Conservation (phyloP, 352 stramenopile species). For the Plasmopara muralis region DNA sequence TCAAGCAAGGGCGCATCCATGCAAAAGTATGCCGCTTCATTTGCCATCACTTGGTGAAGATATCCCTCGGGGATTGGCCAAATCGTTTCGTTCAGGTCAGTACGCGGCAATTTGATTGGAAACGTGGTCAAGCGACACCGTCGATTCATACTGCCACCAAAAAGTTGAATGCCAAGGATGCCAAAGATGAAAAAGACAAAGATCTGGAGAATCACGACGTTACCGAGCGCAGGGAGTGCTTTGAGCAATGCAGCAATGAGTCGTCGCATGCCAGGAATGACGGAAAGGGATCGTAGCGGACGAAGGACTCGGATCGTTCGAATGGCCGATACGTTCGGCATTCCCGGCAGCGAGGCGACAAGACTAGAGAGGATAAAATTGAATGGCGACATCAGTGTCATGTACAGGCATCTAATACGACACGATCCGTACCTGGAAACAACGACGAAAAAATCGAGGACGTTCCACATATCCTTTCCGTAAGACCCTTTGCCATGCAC, state of each 20-base stretch:
- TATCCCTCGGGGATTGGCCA: slow-evolving; percentile 57
- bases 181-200: slow-evolving; percentile 91
- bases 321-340: slow-evolving; percentile 76
- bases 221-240: slow-evolving; percentile 79
- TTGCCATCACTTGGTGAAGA: slow-evolving; percentile 30
- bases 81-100: slow-evolving; percentile 23
- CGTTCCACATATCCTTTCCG: slow-evolving; percentile 84
- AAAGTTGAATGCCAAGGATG: slow-evolving; percentile 87
- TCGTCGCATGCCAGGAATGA: slow-evolving; percentile 72
- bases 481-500: slow-evolving; percentile 66
- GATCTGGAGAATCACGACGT: slow-evolving; percentile 85
- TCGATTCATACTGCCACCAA: slow-evolving; percentile 71
- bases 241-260: slow-evolving; percentile 82
- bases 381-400: neutral
- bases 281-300: slow-evolving; percentile 81
- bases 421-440: slow-evolving; percentile 49
- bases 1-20: slow-evolving; percentile 32
- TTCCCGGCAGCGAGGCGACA: slow-evolving; percentile 42
- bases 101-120: slow-evolving; percentile 47
- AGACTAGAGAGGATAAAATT: slow-evolving; percentile 24
- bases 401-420: neutral
- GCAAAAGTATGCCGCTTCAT: slow-evolving; percentile 36
- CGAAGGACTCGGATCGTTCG: slow-evolving; percentile 85
- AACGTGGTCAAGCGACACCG: slow-evolving; percentile 74
- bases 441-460: slow-evolving; percentile 91